Base-by-base conservation (phyloP, 768 basidiomycete genomes). In the Suillus alpinus region DNA sequence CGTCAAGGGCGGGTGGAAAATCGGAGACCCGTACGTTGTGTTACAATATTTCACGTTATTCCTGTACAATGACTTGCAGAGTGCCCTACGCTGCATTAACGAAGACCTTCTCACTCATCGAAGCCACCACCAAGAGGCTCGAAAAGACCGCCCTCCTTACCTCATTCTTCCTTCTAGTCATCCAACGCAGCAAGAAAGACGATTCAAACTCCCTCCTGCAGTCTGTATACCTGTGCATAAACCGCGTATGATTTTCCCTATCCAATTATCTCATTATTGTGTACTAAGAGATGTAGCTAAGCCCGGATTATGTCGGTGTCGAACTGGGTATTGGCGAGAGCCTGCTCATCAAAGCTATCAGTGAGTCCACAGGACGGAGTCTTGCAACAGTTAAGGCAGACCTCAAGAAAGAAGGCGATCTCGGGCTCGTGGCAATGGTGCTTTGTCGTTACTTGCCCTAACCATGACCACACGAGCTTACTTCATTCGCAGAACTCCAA, bases 251-350 rank as follows among this genome's bases (percentile, higher is more conserved):
- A 16, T 55, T 13, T 50, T 52, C 34, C 13, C 40, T 26, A 46
- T 41, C 9, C 20, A 7, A 1, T 31, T 14, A 26, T 51, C 31
- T 4, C 16, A 4, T 20, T 43, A 61, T 56, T 62, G 23, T 50
- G 51, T 41, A 58, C 64, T 55, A 18, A 55, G 37, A 18, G 36
- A 32, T 53, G 49, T 58, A 98, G 95, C 73, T 98, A 59, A 88
- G 94, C 66, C 95, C 97, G 16, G 97, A 98, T 72, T 98, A 98
- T 73, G 80, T 92, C 61, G 95, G 96, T 32, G 80, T 98, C 57
- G 96, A 99, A 72, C 84, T 99, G 2, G 97, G 97, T 36, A 95
- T 98, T 60, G 97, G 96, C 18, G 97, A 99, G 73, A 92, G 90
- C 65, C 76, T 98, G 20, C 81, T 99, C 40, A 84, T 97, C 70